These are phyloP conservation scores for Cydonia oblonga DNA, from an alignment of 331 rosid genomes.

Conservation along the genomic window DNA sequence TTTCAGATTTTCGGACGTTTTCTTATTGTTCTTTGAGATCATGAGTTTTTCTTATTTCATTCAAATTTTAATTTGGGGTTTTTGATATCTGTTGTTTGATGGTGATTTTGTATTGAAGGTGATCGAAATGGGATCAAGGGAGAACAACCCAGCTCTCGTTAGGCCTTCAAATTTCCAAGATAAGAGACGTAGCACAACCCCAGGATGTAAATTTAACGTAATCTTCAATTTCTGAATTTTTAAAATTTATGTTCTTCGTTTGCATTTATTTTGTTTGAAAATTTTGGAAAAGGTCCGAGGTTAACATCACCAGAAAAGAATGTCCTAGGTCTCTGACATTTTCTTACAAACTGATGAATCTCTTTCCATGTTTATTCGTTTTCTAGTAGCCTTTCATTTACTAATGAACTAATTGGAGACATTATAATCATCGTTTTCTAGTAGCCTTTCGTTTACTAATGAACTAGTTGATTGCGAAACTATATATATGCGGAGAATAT, in stretches of 20 bases:
- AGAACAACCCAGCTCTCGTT: constrained; percentile 15
- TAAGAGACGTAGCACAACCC: not conserved
- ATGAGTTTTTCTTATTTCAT: not conserved
- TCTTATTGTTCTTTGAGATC: constrained; percentile 2
- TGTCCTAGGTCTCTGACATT: constrained; percentile 7
- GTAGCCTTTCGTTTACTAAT: too few relatives aligned
- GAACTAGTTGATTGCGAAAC: constrained; percentile 22
- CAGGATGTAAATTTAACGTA: not conserved
- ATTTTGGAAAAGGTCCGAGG: constrained; percentile 20
- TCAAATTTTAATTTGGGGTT: not conserved
- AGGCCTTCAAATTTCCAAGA: constrained; percentile 22
- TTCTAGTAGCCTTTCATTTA: not conserved
- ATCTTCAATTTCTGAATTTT: not conserved
- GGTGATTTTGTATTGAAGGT: not conserved
- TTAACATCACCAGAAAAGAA: constrained; percentile 18
- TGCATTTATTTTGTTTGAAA: not conserved
- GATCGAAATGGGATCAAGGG: constrained; percentile 23
- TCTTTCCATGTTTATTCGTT: not conserved
- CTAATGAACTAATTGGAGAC: not conserved
- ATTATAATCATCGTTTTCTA: not conserved
- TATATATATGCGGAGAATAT: constrained; percentile 25
- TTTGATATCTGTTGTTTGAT: not conserved
- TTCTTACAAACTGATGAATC: not conserved
- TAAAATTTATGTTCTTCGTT: not conserved
- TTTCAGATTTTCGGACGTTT: constrained; percentile 3